These are phyloP conservation scores for Colletotrichum simmondsii DNA, from an alignment of 2,329 filamentous ascomycete genomes.

Conservation along the genomic window DNA sequence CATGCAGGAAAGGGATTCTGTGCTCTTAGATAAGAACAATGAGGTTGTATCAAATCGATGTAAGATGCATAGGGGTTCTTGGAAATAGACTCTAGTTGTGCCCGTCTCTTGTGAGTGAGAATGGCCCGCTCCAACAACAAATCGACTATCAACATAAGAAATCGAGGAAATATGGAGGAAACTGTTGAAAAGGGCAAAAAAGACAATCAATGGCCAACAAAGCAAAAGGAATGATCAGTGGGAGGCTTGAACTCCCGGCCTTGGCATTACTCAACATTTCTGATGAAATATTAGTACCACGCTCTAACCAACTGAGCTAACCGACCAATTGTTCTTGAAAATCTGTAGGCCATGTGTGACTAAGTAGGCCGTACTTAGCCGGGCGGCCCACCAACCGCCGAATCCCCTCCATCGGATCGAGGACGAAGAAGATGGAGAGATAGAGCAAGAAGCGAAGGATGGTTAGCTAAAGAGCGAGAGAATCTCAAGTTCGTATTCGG, in stretches of 20 bases:
- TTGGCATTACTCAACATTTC: background rate
- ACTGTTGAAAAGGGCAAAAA: too few species aligned
- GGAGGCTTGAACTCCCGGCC: background rate
- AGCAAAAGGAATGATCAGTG: background rate
- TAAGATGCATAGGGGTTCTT: too few species aligned
- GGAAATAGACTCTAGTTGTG: too few species aligned
- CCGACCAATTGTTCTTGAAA: background rate
- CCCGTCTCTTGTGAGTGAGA: too few species aligned
- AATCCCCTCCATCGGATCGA: background rate
- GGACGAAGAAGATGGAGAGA: background rate
- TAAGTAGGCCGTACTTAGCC: background rate
- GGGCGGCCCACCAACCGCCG: too few species aligned
- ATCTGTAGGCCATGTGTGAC: fast-evolving
- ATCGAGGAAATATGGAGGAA: too few species aligned
- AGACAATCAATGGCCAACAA: too few species aligned
- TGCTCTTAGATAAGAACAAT: too few species aligned
- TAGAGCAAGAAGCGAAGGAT: background rate
- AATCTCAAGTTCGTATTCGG: background rate
- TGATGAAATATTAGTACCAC: background rate
- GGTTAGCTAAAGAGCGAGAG: background rate
- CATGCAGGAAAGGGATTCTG: too few species aligned
- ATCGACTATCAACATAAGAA: too few species aligned
- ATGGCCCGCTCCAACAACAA: too few species aligned
- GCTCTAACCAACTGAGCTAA: background rate
- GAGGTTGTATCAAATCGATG: too few species aligned